These are phyloP conservation scores for Typha latifolia DNA, from an alignment of 176 grass and related monocot genomes.

Conservation along the genomic window DNA sequence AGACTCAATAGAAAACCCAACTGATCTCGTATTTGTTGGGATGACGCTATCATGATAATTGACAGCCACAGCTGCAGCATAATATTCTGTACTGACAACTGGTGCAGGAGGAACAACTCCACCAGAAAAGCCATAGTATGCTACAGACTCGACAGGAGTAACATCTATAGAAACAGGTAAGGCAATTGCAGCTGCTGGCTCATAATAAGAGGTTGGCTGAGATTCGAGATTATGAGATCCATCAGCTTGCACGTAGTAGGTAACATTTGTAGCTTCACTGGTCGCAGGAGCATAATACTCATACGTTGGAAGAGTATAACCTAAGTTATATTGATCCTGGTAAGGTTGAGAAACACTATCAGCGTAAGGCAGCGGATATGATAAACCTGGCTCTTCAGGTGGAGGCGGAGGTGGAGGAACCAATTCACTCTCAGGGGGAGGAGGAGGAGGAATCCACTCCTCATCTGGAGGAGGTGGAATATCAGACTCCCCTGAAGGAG, in stretches of 20 bases:
- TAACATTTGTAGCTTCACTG: conserved; percentile 37
- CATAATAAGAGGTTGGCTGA: conserved; percentile 44
- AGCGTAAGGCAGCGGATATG: conserved; percentile 21
- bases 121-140: conserved; percentile 46
- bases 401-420: conserved; percentile 37
- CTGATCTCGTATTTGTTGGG: conserved; percentile 27
- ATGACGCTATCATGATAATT: conserved; percentile 22
- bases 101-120: conserved; percentile 14
- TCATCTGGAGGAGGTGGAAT: conserved; percentile 68
- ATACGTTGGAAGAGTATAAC: conserved; percentile 43
- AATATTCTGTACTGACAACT: conserved; percentile 30
- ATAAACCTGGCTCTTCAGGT: conserved; percentile 40
- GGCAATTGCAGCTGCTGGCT: conserved; percentile 37
- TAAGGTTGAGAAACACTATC: conserved; percentile 44
- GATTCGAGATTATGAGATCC: conserved; percentile 39
- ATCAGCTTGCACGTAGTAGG: conserved; percentile 49
- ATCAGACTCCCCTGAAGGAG: conserved; percentile 39
- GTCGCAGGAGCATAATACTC: conserved; percentile 49
- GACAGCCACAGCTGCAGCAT: conserved; percentile 29
- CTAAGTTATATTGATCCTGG: conserved; percentile 41
- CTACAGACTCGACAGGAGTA: conserved; percentile 26
- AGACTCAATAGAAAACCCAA: conserved; percentile 21
- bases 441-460: conserved; percentile 73
- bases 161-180: conserved; percentile 46
- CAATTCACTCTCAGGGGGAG: conserved; percentile 68